Conservation (phyloP, 805 yeast genomes). For the Candida silvicultrix region DNA sequence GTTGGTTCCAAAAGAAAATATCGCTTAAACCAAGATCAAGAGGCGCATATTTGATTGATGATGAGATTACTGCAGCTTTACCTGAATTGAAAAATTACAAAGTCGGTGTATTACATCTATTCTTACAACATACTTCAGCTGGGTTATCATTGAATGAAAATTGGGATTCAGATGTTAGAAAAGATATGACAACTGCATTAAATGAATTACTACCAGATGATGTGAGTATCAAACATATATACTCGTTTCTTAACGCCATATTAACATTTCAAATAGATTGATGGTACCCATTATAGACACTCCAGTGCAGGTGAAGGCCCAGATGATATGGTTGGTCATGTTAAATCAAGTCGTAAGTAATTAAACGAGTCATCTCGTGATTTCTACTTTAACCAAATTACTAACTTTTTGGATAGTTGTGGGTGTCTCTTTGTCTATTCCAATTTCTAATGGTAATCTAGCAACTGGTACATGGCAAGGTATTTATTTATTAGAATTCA, state of each 20-base stretch:
- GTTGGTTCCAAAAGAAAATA: constrained; percentile 59
- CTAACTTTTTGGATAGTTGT: constrained; percentile 25
- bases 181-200: constrained; percentile 58
- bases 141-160: constrained; percentile 74
- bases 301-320: constrained; percentile 60
- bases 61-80: constrained; percentile 48
- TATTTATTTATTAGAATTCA: constrained; percentile 68
- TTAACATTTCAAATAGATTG: constrained; percentile 1
- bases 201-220: constrained; percentile 66
- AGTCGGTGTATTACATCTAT: constrained; percentile 59
- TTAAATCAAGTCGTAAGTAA: constrained; percentile 41
- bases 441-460: constrained; percentile 60
- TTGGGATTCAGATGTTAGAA: constrained; percentile 72
- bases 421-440: constrained; percentile 62
- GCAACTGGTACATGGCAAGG: constrained; percentile 88
- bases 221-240: neutral
- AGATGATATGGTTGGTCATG: constrained; percentile 84
- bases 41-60: constrained; percentile 69
- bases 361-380: constrained; percentile 13
- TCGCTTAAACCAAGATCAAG: constrained; percentile 49
- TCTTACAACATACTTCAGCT: constrained; percentile 76
- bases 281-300: constrained; percentile 19
- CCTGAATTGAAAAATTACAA: constrained; percentile 57
- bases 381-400: no score
- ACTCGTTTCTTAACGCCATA: no score